phyloP scores from a whole-genome alignment of 495 filamentous ascomycete genomes.

The Neurospora sp. region DNA sequence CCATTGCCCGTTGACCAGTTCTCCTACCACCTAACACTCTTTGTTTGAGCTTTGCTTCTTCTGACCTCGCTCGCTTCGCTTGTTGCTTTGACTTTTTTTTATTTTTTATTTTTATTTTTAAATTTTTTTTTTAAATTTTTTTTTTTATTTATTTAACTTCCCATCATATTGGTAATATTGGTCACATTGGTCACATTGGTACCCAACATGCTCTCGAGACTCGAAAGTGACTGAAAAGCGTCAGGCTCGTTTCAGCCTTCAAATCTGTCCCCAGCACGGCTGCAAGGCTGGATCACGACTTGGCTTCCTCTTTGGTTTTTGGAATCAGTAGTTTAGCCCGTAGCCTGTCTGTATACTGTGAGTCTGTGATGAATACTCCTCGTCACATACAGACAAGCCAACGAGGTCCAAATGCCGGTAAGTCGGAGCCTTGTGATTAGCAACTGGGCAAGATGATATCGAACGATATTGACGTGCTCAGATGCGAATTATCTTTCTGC shows the following conservation, averaged over 20 bases:
- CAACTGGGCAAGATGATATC: background rate
- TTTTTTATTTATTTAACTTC: background rate
- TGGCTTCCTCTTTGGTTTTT: background rate
- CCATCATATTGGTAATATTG: background rate
- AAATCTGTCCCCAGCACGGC: constrained; percentile 20
- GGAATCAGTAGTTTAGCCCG: too few relatives aligned
- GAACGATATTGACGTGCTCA: background rate
- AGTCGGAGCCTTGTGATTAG: background rate
- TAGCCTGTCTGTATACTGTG: background rate
- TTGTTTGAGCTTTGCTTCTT: background rate
- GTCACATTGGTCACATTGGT: background rate
- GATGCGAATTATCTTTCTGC: background rate
- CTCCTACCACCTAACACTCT: background rate
- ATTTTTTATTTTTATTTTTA: background rate
- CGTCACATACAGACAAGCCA: background rate
- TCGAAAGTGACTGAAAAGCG: background rate
- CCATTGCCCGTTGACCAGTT: background rate
- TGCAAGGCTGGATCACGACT: background rate
- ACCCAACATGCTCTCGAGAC: background rate
- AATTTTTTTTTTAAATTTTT: too few relatives aligned
- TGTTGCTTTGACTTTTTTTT: background rate
- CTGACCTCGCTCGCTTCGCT: background rate
- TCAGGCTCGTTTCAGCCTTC: constrained; percentile 16
- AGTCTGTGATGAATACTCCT: background rate
- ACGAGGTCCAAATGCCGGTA: background rate